Conservation (phyloP, 495 filamentous ascomycete genomes). For the Neohortaea acidophila region DNA sequence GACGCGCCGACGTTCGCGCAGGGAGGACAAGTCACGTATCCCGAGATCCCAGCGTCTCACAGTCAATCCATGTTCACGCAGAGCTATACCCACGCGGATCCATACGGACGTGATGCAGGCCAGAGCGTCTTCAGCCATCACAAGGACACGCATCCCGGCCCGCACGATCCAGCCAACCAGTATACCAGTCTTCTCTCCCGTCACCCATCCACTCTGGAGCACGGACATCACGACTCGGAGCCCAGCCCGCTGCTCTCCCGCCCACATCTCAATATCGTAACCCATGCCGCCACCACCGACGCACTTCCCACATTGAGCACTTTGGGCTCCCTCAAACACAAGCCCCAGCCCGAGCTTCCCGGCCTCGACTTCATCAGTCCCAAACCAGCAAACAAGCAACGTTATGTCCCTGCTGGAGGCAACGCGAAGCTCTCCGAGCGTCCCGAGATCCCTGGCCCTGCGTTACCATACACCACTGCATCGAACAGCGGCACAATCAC, state of each 20-base stretch:
- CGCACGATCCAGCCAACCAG: neutral
- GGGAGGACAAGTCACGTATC: conserved; percentile 1
- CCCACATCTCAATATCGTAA: conserved; percentile 2
- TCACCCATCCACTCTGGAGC: conserved; percentile 1
- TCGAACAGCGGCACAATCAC: neutral
- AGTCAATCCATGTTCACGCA: conserved; percentile 2
- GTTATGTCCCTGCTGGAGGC: conserved; percentile 19
- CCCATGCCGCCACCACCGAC: neutral
- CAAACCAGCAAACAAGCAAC: conserved; percentile 10
- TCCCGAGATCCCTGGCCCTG: conserved; percentile 9
- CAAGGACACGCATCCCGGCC: neutral
- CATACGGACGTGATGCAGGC: too few relatives aligned
- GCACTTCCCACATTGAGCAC: conserved; percentile 1
- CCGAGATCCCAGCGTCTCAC: conserved; percentile 4
- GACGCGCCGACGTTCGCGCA: neutral
- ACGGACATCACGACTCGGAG: neutral
- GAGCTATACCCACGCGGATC: too few relatives aligned
- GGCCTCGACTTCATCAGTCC: conserved; percentile 12
- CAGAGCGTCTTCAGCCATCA: too few relatives aligned
- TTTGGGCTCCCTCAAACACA: neutral
- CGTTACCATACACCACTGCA: neutral
- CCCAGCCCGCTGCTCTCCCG: neutral
- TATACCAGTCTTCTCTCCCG: neutral
- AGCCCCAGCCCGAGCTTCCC: conserved; percentile 1
- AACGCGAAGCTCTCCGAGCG: conserved; percentile 13